Evolutionary conservation across 306 rosid genomes (phyloP).

Genomic region (Alnus rubra): DNA sequence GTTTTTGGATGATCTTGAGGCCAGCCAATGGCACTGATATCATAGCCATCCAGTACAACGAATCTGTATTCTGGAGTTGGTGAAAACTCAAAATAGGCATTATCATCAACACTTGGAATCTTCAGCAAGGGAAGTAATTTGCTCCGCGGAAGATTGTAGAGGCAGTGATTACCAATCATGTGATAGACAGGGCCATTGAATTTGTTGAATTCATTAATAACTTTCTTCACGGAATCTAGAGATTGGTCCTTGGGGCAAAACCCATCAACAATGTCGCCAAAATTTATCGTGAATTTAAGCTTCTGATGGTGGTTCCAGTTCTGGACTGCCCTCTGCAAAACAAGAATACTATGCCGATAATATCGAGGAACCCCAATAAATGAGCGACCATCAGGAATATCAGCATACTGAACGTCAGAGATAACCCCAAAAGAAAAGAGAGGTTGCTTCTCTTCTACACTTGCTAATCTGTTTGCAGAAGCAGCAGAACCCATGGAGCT

Average conservation of each 20-base stretch:
- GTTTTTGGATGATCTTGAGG: constrained; percentile 70
- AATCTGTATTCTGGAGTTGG: constrained; percentile 71
- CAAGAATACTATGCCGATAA: constrained; percentile 76
- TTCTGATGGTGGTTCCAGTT: constrained; percentile 61
- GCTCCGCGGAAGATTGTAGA: constrained; percentile 84
- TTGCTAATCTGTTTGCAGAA: constrained; percentile 30
- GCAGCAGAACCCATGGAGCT: constrained; percentile 64
- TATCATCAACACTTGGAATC: constrained; percentile 42
- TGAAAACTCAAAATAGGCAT: constrained; percentile 81
- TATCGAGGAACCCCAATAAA: constrained; percentile 84
- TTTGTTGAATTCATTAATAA: constrained; percentile 54
- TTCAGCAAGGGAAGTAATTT: constrained; percentile 72
- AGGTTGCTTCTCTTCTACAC: constrained; percentile 48
- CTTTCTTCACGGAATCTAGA: constrained; percentile 50
- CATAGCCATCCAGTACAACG: constrained; percentile 81
- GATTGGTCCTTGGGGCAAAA: constrained; percentile 81
- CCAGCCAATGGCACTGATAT: constrained; percentile 91
- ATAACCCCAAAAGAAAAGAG: constrained; percentile 84
- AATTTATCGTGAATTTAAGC: constrained; percentile 67
- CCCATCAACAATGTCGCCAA: constrained; percentile 93
- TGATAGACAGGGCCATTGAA: constrained; percentile 74
- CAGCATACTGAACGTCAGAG: constrained; percentile 87
- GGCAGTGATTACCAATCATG: constrained; percentile 92
- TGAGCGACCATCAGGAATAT: constrained; percentile 84
- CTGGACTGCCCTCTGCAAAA: constrained; percentile 73